Base-by-base conservation (phyloP, 108 stramenopile species). In the Seminavis robusta region DNA sequence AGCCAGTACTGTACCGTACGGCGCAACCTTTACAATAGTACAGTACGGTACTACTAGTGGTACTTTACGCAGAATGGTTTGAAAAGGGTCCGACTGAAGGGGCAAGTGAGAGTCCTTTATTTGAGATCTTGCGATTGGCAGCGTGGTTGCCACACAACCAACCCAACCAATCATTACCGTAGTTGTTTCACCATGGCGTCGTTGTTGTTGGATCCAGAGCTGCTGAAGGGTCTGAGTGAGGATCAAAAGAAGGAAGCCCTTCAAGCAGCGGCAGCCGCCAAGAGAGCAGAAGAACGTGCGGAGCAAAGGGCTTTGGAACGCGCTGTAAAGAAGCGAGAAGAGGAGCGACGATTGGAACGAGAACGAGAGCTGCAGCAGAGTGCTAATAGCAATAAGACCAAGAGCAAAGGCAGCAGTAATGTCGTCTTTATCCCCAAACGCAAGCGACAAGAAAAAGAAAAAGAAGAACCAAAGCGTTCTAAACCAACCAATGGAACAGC, bases 241-340 rank as follows among this genome's bases (percentile, higher is more conserved):
- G 69, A 74, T 19, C 69, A 92, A 59, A 63, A 61, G 28, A 30
- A 73, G 39, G 78, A 87, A 57, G 90, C 90, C 16, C 53, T 88
- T 8, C 61, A 73, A 21, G 78, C 78, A 30, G 82, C 80, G 9
- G 80, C 79, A 3, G 68, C 67, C 2, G 83, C 80, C 6, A 55
- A 69, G 43, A 67, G 86, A 16, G 90, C 90, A 13, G 90, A 92
- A 63, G 78, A 79, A 71, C 75, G 83, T 17, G 83, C 83, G 31
- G 82, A 84, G 47, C 67, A 78, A 54, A 67, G 83, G 15, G 89
- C 83, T 0, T 53, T 79, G 50, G 73, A 79, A 56, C 64, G 75
- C 13, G 84, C 85, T 8, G 23, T 81, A 26, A 62, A 68, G 25
- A 25, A 56, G 46, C 69, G 71, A 34, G 63, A 53, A 37, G 48